phyloP scores from a whole-genome alignment of 2,329 filamentous ascomycete species.

The Myriangium duriaei region DNA sequence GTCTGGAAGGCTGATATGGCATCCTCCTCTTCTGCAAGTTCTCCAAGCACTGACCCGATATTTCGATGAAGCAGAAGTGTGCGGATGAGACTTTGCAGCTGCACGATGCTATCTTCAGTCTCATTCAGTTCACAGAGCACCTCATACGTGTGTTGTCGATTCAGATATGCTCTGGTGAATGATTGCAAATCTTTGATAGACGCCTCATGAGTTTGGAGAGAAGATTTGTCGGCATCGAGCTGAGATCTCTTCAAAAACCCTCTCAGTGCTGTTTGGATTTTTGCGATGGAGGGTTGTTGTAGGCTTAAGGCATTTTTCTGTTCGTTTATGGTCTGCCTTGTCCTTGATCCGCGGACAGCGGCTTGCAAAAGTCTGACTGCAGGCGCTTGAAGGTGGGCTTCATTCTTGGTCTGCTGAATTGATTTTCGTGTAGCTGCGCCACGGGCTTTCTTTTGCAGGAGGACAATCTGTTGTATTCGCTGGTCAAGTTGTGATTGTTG shows the following conservation, averaged over 20 bases:
- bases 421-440: slow-evolving; percentile 6
- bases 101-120: slow-evolving; percentile 52
- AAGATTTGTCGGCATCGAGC: slow-evolving; percentile 33
- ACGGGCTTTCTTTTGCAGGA: slow-evolving; percentile 10
- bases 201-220: slow-evolving; percentile 45
- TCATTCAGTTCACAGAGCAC: slow-evolving; percentile 59
- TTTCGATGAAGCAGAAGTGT: slow-evolving; percentile 67
- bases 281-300: slow-evolving; percentile 31
- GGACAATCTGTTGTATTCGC: slow-evolving; percentile 29
- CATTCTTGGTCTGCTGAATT: slow-evolving; percentile 8
- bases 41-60: slow-evolving; percentile 59
- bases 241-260: slow-evolving; percentile 34
- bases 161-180: slow-evolving; percentile 51
- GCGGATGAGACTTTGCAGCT: slow-evolving; percentile 63
- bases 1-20: slow-evolving; percentile 63
- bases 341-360: slow-evolving; percentile 23
- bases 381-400: slow-evolving; percentile 4
- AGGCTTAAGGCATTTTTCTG: slow-evolving; percentile 26
- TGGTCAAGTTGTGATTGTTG: slow-evolving; percentile 36
- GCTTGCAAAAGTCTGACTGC: slow-evolving; percentile 27
- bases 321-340: slow-evolving; percentile 12
- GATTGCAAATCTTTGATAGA: slow-evolving; percentile 54
- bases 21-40: slow-evolving; percentile 76
- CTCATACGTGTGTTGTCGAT: slow-evolving; percentile 46
- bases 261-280: slow-evolving; percentile 41